Evolutionary conservation across 139 green algal genomes (phyloP).

Genomic region (Limnomonas spitsbergensis): DNA sequence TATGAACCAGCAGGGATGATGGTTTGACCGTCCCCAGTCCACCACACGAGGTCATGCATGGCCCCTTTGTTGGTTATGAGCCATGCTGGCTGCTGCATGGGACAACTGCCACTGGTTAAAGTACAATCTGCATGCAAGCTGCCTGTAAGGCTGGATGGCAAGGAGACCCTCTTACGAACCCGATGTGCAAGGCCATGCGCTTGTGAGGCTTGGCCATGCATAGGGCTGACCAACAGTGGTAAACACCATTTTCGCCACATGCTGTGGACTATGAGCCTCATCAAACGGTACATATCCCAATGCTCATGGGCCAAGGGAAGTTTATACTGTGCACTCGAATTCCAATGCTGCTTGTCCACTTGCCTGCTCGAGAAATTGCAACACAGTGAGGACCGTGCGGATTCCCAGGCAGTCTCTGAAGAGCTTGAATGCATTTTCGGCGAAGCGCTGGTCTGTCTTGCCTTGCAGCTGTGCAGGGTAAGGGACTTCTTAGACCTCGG

Average conservation of each 20-base stretch:
- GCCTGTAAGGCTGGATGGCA: too few relatives aligned
- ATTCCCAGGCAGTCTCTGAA: constrained; percentile 59
- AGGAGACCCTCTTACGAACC: too few relatives aligned
- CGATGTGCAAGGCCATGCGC: background rate
- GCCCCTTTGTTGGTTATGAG: too few relatives aligned
- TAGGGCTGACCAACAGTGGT: background rate
- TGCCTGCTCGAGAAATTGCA: constrained; percentile 73
- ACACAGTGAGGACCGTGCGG: constrained; percentile 51
- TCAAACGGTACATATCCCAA: too few relatives aligned
- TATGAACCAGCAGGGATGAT: too few relatives aligned
- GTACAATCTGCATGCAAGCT: too few relatives aligned
- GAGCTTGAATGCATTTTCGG: constrained; percentile 61
- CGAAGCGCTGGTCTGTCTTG: constrained; percentile 71
- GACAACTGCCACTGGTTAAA: too few relatives aligned
- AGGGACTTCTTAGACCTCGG: background rate
- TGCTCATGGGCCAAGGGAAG: too few relatives aligned
- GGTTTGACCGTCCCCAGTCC: too few relatives aligned
- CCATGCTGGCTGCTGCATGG: too few relatives aligned
- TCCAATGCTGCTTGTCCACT: background rate
- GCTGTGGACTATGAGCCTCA: background rate
- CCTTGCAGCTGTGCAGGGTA: constrained; percentile 57
- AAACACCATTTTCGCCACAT: background rate
- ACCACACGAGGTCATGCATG: too few relatives aligned
- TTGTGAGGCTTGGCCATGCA: background rate
- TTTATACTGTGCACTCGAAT: too few relatives aligned